These are phyloP conservation scores for Solanum pimpinellifolium DNA, from an alignment of 257 asterid species.

Conservation along the genomic window DNA sequence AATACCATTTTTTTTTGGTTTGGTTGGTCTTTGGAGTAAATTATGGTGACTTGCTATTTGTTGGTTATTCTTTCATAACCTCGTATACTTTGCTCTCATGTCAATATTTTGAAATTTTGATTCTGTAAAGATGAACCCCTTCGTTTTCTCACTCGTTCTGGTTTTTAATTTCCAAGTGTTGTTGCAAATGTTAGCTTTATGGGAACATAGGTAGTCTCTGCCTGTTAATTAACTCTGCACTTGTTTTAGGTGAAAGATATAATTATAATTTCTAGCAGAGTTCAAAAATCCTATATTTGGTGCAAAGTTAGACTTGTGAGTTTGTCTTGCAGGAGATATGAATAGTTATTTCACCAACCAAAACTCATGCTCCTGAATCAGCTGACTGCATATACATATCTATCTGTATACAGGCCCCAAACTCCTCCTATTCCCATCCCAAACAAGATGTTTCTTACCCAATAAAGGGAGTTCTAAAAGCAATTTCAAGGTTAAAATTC, in stretches of 20 bases:
- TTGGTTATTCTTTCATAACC: neutral
- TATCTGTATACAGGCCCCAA: neutral
- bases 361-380: neutral
- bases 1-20: neutral
- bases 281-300: neutral
- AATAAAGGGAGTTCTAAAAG: neutral
- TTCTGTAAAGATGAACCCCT: neutral
- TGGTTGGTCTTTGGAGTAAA: neutral
- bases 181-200: neutral
- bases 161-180: neutral
- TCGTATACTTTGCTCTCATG: neutral
- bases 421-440: neutral
- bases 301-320: neutral
- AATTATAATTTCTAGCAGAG: neutral
- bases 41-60: neutral
- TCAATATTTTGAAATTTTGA: neutral
- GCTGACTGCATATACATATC: neutral
- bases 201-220: neutral
- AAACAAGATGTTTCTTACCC: neutral
- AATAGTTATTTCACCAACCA: neutral
- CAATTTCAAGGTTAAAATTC: neutral
- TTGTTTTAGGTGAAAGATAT: neutral
- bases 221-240: neutral
- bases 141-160: neutral
- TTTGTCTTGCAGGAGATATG: neutral